phyloP scores from a whole-genome alignment of 495 filamentous ascomycete genomes.

The Penicillium longicatenatum region DNA sequence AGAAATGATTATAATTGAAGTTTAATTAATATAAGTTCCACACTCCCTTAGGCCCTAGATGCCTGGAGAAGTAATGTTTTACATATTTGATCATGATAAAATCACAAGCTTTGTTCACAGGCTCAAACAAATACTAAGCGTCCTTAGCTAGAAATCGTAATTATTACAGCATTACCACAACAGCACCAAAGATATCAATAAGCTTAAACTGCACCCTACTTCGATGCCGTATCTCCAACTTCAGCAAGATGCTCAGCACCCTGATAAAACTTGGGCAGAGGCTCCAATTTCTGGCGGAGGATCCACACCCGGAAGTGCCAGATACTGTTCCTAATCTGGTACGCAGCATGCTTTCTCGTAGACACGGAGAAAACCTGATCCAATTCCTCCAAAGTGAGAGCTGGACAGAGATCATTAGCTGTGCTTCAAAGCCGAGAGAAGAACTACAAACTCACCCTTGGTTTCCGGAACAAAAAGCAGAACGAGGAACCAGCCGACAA shows the following conservation, averaged over 20 bases:
- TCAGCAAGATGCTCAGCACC: conserved; percentile 35
- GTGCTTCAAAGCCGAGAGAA: not conserved
- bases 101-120: too few species aligned
- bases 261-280: conserved; percentile 48
- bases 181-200: too few species aligned
- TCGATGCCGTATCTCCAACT: conserved; percentile 28
- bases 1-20: too few species aligned
- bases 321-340: conserved; percentile 47
- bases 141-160: too few species aligned
- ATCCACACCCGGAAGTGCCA: conserved; percentile 58
- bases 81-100: too few species aligned
- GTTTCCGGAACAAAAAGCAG: conserved; percentile 60
- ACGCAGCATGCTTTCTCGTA: conserved; percentile 49
- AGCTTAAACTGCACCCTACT: not conserved
- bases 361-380: conserved; percentile 56
- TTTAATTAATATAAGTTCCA: too few species aligned
- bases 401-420: conserved; percentile 17
- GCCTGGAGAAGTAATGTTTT: too few species aligned
- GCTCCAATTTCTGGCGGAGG: conserved; percentile 48
- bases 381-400: conserved; percentile 53
- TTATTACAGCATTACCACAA: too few species aligned
- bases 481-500: conserved; percentile 52
- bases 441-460: conserved; percentile 42
- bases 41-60: too few species aligned
- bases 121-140: too few species aligned